phyloP scores from a whole-genome alignment of 1,284 basidiomycete genomes.

The Trametes pubescens region DNA sequence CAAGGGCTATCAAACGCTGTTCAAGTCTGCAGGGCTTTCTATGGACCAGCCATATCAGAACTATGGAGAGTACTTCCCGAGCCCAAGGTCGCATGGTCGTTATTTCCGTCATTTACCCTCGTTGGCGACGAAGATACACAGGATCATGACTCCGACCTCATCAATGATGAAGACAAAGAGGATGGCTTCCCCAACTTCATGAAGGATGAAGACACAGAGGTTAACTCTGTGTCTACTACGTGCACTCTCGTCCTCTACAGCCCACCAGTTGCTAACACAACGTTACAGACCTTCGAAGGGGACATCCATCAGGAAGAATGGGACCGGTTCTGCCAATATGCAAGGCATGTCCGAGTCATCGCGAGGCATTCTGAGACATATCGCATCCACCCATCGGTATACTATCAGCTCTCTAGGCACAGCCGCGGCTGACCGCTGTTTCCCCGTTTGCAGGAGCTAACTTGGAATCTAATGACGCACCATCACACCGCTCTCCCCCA shows the following conservation, averaged over 20 bases:
- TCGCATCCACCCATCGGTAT: background rate
- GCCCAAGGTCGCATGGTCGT: background rate
- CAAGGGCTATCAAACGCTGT: background rate
- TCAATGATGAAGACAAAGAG: too few species aligned
- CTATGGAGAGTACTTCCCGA: background rate
- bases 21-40: background rate
- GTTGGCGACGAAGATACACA: background rate
- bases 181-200: too few species aligned
- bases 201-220: too few species aligned
- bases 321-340: background rate
- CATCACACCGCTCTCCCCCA: background rate
- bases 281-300: background rate
- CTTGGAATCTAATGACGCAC: background rate
- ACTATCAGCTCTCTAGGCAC: background rate
- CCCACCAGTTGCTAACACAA: background rate
- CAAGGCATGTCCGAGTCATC: background rate
- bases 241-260: background rate
- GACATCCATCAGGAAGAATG: background rate
- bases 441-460: background rate
- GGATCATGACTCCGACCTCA: background rate
- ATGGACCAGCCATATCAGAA: background rate
- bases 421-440: conserved; percentile 1
- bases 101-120: background rate
- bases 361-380: background rate
- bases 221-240: background rate